phyloP scores from a whole-genome alignment of 768 basidiomycete genomes.

The Cystobasidium ongulense region DNA sequence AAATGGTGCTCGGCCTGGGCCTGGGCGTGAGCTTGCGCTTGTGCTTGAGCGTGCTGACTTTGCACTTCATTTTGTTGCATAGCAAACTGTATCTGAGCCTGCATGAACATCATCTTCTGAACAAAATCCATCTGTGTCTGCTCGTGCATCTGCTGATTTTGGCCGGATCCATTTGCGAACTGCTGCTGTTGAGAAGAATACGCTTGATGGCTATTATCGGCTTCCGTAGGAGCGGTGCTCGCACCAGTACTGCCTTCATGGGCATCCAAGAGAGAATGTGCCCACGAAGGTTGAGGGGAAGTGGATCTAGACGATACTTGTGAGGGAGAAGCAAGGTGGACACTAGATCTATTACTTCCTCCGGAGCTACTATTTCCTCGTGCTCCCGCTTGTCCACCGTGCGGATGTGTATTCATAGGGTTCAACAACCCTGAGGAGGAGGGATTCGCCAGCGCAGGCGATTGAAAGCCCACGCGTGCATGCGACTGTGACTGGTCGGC shows the following conservation, averaged over 20 bases:
- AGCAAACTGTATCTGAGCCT: constrained; percentile 14
- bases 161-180: not conserved
- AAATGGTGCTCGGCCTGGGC: not conserved
- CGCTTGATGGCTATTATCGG: not conserved
- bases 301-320: not conserved
- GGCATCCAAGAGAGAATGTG: not conserved
- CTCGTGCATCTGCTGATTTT: not conserved
- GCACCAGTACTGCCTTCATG: not conserved
- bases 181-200: not conserved
- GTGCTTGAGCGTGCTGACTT: constrained; percentile 8
- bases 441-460: not conserved
- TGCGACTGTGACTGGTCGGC: not conserved
- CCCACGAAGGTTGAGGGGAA: not conserved
- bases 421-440: not conserved
- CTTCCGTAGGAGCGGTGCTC: not conserved
- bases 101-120: not conserved
- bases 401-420: not conserved
- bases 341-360: not conserved
- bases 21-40: not conserved
- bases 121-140: not conserved
- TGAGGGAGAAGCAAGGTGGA: not conserved
- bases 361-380: not conserved
- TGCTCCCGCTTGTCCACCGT: not conserved
- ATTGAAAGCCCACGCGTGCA: not conserved
- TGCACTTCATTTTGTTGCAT: not conserved